Percentiles rank a stretch among this genome's conserved stretches.
Conservation (phyloP, 2,329 filamentous ascomycete genomes). For the Fusarium pseudoanthophilum region DNA sequence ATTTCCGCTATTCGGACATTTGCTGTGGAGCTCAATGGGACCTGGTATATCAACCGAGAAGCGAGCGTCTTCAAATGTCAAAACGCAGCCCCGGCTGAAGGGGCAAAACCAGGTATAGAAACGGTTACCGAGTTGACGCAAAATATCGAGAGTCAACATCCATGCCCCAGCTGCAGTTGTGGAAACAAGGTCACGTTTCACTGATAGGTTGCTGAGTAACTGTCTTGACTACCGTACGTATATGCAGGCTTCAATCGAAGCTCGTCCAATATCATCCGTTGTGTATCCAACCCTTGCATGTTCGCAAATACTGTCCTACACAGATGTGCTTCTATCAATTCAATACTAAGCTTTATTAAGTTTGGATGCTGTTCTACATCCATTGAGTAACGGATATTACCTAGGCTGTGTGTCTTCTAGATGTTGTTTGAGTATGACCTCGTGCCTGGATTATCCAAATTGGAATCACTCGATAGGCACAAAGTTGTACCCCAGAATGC, state of each 20-base stretch:
- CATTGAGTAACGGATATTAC: conserved; percentile 1
- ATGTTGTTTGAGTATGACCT: conserved; percentile 8
- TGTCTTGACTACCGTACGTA: conserved; percentile 15
- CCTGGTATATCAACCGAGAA: background rate
- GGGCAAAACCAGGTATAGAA: background rate
- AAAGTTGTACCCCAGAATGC: background rate
- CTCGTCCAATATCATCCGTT: conserved; percentile 2
- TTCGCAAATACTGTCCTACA: conserved; percentile 15
- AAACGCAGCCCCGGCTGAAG: conserved; percentile 1
- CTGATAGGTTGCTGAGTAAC: conserved; percentile 29
- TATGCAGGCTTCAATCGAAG: background rate
- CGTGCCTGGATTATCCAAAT: conserved; percentile 3
- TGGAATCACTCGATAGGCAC: background rate
- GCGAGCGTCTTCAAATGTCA: background rate
- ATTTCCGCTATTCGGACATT: conserved; percentile 10
- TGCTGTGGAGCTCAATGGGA: conserved; percentile 8
- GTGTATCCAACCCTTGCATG: conserved; percentile 6
- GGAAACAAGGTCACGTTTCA: conserved; percentile 21
- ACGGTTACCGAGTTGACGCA: conserved; percentile 6
- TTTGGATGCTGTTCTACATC: background rate
- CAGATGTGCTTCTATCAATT: conserved; percentile 12
- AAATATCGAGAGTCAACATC: conserved; percentile 7
- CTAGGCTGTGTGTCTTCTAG: background rate
- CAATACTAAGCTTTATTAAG: conserved; percentile 5
- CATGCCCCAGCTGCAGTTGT: conserved; percentile 19